Evolutionary conservation across 2,329 filamentous ascomycete species (phyloP).

Genomic region (Fusarium setosum): DNA sequence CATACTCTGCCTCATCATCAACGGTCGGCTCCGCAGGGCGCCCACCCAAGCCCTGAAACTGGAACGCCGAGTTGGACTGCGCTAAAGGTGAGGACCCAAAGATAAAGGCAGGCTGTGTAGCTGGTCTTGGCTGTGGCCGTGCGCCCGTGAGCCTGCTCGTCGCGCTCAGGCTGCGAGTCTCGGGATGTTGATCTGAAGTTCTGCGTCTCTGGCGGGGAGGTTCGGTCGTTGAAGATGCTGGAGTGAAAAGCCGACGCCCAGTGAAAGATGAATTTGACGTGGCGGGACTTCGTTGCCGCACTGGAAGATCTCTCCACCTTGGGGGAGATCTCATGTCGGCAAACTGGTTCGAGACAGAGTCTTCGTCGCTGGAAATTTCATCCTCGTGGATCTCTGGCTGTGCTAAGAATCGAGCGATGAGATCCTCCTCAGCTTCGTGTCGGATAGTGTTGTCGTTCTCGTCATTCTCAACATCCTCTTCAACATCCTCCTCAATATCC

Average conservation of each 20-base stretch:
- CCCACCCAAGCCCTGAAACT: constrained; percentile 11
- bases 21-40: not conserved
- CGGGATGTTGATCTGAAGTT: not conserved
- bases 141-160: not conserved
- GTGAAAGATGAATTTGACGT: constrained; percentile 22
- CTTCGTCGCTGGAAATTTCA: constrained; percentile 3
- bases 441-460: not conserved
- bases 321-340: constrained; percentile 1
- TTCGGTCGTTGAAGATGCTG: constrained; percentile 5
- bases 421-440: not conserved
- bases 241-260: constrained; percentile 9
- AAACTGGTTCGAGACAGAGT: not conserved
- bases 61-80: constrained; percentile 13
- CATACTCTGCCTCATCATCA: constrained; percentile 23
- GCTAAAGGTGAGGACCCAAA: constrained; percentile 28
- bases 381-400: constrained; percentile 10
- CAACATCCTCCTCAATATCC: not conserved
- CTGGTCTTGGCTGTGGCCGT: not conserved
- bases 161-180: not conserved
- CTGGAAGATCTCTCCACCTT: constrained; percentile 9
- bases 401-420: not conserved
- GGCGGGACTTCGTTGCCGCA: constrained; percentile 21
- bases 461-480: not conserved
- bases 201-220: not conserved
- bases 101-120: constrained; percentile 20